Evolutionary conservation across 768 basidiomycete species (phyloP), one percentile per base, ranked within the genome.

Genomic region (Amanita rubescens): DNA sequence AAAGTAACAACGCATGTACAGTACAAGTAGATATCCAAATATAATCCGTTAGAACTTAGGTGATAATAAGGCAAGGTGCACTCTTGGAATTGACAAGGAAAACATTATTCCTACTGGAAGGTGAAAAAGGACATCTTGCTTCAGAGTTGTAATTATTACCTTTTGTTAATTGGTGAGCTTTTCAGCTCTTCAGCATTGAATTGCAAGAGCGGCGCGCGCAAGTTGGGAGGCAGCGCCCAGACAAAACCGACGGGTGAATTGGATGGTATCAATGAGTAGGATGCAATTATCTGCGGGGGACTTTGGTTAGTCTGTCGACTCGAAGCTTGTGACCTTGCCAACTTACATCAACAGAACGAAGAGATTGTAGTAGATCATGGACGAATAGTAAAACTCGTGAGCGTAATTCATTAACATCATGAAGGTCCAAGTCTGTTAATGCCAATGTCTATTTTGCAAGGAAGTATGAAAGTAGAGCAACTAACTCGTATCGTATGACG

Each of bases 361-460:
- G 74, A 3, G 77, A 75, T 58, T 80, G 76, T 39, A 85, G 62
- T 27, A 86, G 70, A 57, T 80, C 75, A 61, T 87, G 86, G 38
- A 87, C 74, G 65, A 85, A 82, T 24, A 77, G 58, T 12, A 88
- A 71, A 38, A 79, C 78, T 42, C 81, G 77, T 44, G 82, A 75
- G 43, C 81, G 79, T 37, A 86, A 65, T 59, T 84, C 79, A 51
- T 87, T 72, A 54, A 87, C 72, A 67, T 88, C 86, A 61, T 86
- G 78, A 30, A 87, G 72, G 65, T 87, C 84, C 57, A 78, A 65
- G 61, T 75, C 85, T 86, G 30, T n/a, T n/a, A 22, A 30, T n/a
- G 30, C 5, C 38, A 19, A 24, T 30, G 22, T 39, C n/a, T 11
- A 19, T 6, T 22, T 11, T 20, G 53, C 10, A n/a, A n/a, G n/a